phyloP scores from a whole-genome alignment of 305 asterid genomes.

The Fraxinus ornus region DNA sequence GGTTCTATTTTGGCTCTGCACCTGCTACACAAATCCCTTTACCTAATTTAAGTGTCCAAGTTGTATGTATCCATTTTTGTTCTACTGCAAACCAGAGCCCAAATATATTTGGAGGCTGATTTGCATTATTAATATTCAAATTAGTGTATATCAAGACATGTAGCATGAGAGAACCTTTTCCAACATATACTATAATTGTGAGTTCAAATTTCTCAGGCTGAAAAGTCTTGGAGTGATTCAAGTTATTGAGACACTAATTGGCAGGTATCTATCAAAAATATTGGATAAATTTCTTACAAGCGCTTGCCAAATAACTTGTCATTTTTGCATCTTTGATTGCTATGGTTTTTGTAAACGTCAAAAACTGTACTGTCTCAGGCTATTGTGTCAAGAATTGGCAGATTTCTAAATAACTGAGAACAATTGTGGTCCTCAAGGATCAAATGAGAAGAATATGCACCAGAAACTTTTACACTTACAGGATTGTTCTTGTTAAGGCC shows the following conservation, averaged over 20 bases:
- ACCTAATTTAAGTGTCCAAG: constrained; percentile 3
- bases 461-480: neutral
- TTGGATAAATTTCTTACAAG: neutral
- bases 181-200: neutral
- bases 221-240: neutral
- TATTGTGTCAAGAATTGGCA: neutral
- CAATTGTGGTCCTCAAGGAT: neutral
- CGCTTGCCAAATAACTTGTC: neutral
- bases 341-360: neutral
- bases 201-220: neutral
- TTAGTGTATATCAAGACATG: constrained; percentile 16
- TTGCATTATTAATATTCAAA: constrained; percentile 13
- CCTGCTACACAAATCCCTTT: constrained; percentile 2
- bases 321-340: neutral
- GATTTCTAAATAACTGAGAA: neutral
- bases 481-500: neutral
- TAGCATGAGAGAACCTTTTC: neutral
- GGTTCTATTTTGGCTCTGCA: constrained; percentile 8
- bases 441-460: neutral
- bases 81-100: constrained; percentile 13
- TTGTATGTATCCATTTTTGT: constrained; percentile 21
- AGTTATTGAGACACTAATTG: neutral
- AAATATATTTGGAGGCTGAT: constrained; percentile 12
- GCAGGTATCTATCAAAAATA: neutral
- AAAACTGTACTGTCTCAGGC: neutral